These are phyloP conservation scores for Schoenoplectus triqueter DNA, from an alignment of 202 grass and related monocot genomes.

Conservation along the genomic window DNA sequence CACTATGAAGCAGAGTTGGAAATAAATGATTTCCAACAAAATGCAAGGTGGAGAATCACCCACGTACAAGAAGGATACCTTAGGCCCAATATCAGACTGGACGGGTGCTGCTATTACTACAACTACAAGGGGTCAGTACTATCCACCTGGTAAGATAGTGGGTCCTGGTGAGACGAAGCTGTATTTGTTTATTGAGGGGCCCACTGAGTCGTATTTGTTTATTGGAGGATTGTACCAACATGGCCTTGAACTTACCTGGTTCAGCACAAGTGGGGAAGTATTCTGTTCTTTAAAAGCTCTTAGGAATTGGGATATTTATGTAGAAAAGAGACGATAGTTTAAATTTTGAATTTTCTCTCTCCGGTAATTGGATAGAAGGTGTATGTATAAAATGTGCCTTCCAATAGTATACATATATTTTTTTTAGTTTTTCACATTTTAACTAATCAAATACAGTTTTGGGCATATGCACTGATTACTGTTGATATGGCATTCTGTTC, in stretches of 20 bases:
- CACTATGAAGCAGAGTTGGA: conserved; percentile 97
- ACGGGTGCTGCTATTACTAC: conserved; percentile 89
- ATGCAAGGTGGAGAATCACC: conserved; percentile 93
- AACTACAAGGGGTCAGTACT: conserved; percentile 80
- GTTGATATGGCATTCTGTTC: neutral
- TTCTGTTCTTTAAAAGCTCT: conserved; percentile 74
- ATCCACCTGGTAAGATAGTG: conserved; percentile 81
- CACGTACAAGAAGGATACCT: conserved; percentile 82
- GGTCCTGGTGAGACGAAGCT: conserved; percentile 81
- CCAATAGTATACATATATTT: neutral
- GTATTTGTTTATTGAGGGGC: conserved; percentile 89
- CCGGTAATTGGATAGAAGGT: neutral
- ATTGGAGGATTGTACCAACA: conserved; percentile 82
- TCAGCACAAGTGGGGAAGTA: conserved; percentile 85
- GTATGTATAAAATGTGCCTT: conserved; percentile 31
- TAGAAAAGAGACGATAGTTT: neutral
- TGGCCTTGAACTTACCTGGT: conserved; percentile 78
- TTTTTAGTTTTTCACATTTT: conserved; percentile 7
- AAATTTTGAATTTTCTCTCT: conserved; percentile 6
- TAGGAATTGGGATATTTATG: conserved; percentile 15
- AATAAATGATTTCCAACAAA: conserved; percentile 91
- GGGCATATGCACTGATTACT: neutral
- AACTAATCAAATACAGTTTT: neutral
- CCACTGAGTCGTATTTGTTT: conserved; percentile 75
- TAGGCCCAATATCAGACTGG: conserved; percentile 88